Evolutionary conservation across 257 asterid genomes (phyloP).

Genomic region (Jasminum sambac): DNA sequence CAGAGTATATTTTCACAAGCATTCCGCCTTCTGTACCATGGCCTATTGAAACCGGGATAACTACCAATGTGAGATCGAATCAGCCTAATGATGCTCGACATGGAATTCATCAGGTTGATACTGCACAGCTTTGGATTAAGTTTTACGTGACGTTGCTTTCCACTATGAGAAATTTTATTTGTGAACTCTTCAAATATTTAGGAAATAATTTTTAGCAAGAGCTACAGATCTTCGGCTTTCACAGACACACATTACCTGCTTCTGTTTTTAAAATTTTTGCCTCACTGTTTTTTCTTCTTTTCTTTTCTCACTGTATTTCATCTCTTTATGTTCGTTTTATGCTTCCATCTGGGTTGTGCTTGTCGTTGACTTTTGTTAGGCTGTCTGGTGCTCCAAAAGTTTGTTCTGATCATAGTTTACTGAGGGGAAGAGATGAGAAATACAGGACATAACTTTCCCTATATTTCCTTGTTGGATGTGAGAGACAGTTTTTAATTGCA

Average conservation of each 20-base stretch:
- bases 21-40: constrained; percentile 83
- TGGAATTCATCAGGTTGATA: constrained; percentile 88
- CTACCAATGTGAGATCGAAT: constrained; percentile 66
- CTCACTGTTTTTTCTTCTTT: neutral
- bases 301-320: neutral
- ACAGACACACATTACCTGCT: neutral
- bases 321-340: neutral
- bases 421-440: neutral
- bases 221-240: neutral
- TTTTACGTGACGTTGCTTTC: constrained; percentile 11
- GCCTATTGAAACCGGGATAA: constrained; percentile 57
- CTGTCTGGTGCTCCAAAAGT: neutral
- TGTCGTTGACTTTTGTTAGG: neutral
- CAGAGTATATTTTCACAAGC: constrained; percentile 75
- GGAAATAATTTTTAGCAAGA: neutral
- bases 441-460: neutral
- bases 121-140: constrained; percentile 1
- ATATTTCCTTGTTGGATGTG: neutral
- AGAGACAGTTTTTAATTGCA: neutral
- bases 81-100: constrained; percentile 91
- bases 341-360: neutral
- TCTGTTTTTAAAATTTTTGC: neutral
- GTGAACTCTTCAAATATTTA: neutral
- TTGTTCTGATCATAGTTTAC: neutral
- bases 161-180: neutral